Conservation (phyloP, 2,329 filamentous ascomycete genomes). For the Penicillium fuscoglaucum region DNA sequence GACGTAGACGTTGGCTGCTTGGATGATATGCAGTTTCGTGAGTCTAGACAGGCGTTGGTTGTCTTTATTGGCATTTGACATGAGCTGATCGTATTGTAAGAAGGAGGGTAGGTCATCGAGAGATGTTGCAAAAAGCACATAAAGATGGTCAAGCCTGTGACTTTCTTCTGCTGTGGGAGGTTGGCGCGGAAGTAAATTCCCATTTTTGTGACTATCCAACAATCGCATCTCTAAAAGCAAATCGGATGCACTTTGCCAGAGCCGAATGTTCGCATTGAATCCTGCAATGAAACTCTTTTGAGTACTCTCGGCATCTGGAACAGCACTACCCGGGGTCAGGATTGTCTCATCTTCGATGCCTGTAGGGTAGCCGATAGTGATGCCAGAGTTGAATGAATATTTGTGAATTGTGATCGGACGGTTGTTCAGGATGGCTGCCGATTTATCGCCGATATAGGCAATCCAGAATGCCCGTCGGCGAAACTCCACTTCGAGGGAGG, state of each 20-base stretch:
- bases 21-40: slow-evolving; percentile 35
- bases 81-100: slow-evolving; percentile 29
- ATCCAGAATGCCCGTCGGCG: slow-evolving; percentile 27
- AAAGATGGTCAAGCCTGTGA: slow-evolving; percentile 39
- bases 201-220: slow-evolving; percentile 9
- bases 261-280: slow-evolving; percentile 46
- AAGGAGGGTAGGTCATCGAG: slow-evolving; percentile 43
- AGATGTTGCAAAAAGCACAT: slow-evolving; percentile 45
- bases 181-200: slow-evolving; percentile 2
- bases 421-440: slow-evolving; percentile 34
- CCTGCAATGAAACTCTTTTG: slow-evolving; percentile 39
- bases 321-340: slow-evolving; percentile 18
- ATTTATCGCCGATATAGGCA: slow-evolving; percentile 28
- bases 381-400: slow-evolving; percentile 45
- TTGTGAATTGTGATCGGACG: slow-evolving; percentile 49
- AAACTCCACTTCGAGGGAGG: slow-evolving; percentile 40
- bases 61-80: slow-evolving; percentile 8
- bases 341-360: slow-evolving; percentile 22
- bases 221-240: slow-evolving; percentile 39
- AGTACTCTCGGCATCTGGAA: slow-evolving; percentile 7
- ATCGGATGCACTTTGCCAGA: slow-evolving; percentile 47
- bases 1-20: slow-evolving; percentile 44
- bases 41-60: slow-evolving; percentile 5
- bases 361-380: slow-evolving; percentile 36
- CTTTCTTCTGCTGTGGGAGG: slow-evolving; percentile 26